phyloP scores from a whole-genome alignment of 768 basidiomycete genomes.

The Gloeostereum incarnatum region DNA sequence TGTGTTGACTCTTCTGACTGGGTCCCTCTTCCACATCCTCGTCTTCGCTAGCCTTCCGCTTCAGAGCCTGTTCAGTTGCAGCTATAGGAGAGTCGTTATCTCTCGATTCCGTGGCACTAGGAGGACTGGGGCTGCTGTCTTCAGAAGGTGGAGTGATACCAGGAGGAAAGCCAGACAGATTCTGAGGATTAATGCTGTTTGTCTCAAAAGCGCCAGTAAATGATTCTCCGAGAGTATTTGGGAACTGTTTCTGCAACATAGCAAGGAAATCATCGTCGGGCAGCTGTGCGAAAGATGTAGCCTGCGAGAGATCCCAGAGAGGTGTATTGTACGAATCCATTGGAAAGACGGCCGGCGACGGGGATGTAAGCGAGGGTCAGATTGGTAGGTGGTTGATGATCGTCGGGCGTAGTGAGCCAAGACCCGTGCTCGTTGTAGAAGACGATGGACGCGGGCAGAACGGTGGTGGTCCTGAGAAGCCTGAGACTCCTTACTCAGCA shows the following conservation, averaged over 20 bases:
- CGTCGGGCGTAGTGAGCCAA: too few species aligned
- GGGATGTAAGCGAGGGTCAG: too few species aligned
- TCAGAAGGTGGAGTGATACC: constrained; percentile 57
- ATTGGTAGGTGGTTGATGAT: too few species aligned
- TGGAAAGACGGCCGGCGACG: too few species aligned
- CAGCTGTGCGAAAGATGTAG: constrained; percentile 50
- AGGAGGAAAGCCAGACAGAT: constrained; percentile 41
- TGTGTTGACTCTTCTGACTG: constrained; percentile 57
- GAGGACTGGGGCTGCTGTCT: constrained; percentile 74
- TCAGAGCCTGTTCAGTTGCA: constrained; percentile 37
- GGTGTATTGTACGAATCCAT: constrained; percentile 48
- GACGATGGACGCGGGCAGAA: too few species aligned
- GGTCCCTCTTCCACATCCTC: constrained; percentile 58
- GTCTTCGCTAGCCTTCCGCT: constrained; percentile 73
- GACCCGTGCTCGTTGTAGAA: too few species aligned
- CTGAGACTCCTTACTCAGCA: too few species aligned
- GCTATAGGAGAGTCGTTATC: constrained; percentile 9
- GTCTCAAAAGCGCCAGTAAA: background rate
- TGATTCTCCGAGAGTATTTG: constrained; percentile 18
- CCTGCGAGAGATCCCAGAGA: constrained; percentile 62
- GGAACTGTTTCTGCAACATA: constrained; percentile 70
- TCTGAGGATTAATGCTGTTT: constrained; percentile 48
- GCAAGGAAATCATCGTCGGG: constrained; percentile 73
- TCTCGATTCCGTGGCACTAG: constrained; percentile 30
- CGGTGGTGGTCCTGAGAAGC: too few species aligned